Evolutionary conservation across 345 rosid species (phyloP), one percentile per base, ranked within the genome.

Genomic region (Populus deltoides): DNA sequence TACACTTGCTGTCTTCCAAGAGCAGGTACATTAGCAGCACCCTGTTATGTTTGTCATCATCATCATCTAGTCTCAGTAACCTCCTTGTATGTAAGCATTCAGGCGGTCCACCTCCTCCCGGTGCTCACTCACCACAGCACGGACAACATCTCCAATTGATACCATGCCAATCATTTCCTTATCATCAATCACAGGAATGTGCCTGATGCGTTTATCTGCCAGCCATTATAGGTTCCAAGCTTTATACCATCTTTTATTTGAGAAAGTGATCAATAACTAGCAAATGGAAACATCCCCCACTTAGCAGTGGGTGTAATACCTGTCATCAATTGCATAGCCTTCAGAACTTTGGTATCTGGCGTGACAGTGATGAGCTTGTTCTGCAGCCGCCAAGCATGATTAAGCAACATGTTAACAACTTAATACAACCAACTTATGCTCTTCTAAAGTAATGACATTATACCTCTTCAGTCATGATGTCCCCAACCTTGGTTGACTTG

Each of bases 391-490:
- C 59, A 53, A 53, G 59, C 59, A 53, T 53, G 59, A 53, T 53
- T 20, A 17, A 1, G 24, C 59, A 53, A 53, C 59, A 20, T 53
- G 59, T 2, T 1, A 53, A 53, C 59, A 53, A 53, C 59, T 53
- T 6, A 53, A 18, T 53, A 20, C 22, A 57, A 57, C 57, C 13
- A 35, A 67, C 29, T 33, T 36, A n/a, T 29, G 10, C 31, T 20
- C 17, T 47, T 24, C 24, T 2, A 24, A n/a, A 65, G 72, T 38
- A 20, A 70, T 9, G 49, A 29, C 20, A 25, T 16, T 1, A 59
- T 88, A 96, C 99, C 99, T 93, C 99, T 78, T 96, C 98, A 49
- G 99, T 96, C 99, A 96, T 96, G 79, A 93, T 96, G 85, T 96
- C 97, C 66, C 99, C 99, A 57, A 93, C 99, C 86, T 93, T 96